Evolutionary conservation across 2,329 filamentous ascomycete genomes (phyloP), one percentile per base, ranked within the genome.

Genomic region (Zymoseptoria brevis): DNA sequence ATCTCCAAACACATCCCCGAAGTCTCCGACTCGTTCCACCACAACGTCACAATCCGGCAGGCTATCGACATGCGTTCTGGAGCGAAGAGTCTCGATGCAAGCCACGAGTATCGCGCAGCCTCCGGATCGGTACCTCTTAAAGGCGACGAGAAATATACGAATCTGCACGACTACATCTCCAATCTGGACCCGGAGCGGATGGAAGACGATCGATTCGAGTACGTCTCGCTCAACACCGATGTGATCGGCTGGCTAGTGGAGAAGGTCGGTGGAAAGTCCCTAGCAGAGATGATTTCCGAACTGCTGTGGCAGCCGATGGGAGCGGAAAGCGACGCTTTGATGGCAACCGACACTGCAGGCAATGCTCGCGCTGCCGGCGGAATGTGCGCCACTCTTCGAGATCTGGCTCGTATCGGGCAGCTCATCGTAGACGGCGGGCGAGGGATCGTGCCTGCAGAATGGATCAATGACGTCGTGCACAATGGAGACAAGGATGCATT

Each of bases 271-370:
- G 65, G 64, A 1, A 64, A 60, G 56, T 59, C 50, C 22, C 57
- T 64, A n/a, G 57, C 65, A 9, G 56, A 64, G 9, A 48, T 64
- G 8, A 41, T 67, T 8, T 22, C 56, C 6, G 62, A 68, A 19
- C 52, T 65, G n/a, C 54, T 69, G 1, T 68, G 66, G 66, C 48
- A 65, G 45, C 65, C 67, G 1, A 62, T 68, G 58, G 66, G 65
- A 3, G 66, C 65, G 2, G 67, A 69, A 45, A 61, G 57, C 56
- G 61, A 66, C 50, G 66, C 66, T 11, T 11, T 59, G 0, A 51
- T 69, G 19, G 57, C 64, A 1, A 50, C 66, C 8, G 67, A 69
- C 50, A 55, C 56, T 9, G 50, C 62, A 29, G 66, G 65, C 6
- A 57, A 50, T 29, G 60, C 61, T 22, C 49, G 66, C 8, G 63